Percentiles rank a stretch among this genome's conserved stretches.
phyloP scores from a whole-genome alignment of 1,139 yeast species.

The Zygoascus sp. region DNA sequence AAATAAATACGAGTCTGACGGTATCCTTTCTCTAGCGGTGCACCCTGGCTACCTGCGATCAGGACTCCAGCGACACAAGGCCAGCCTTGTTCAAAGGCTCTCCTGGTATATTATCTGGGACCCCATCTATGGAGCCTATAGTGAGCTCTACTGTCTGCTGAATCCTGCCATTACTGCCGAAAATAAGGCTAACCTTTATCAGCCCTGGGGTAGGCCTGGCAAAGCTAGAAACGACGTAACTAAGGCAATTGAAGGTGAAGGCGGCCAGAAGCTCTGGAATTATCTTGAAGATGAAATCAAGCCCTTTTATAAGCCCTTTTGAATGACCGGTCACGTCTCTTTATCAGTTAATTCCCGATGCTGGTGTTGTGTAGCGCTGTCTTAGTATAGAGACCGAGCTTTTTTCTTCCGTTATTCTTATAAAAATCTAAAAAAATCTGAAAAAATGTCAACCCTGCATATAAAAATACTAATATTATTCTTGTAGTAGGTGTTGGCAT shows the following conservation, averaged over 20 bases:
- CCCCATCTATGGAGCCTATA: slow-evolving; percentile 39
- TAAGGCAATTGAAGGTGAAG: slow-evolving; percentile 30
- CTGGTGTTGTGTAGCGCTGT: no score
- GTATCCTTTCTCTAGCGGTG: slow-evolving; percentile 29
- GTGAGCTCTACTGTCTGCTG: slow-evolving; percentile 41
- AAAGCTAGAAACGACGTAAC: slow-evolving; percentile 24
- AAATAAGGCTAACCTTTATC: slow-evolving; percentile 35
- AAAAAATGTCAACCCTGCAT: no score
- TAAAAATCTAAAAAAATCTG: no score
- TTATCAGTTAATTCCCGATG: no score
- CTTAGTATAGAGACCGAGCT: no score
- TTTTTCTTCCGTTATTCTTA: no score
- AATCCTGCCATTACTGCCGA: slow-evolving; percentile 36
- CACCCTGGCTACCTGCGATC: slow-evolving; percentile 48
- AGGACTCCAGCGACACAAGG: slow-evolving; percentile 39
- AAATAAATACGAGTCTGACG: slow-evolving; percentile 33
- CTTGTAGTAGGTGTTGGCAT: no score
- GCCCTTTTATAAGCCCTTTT: slow-evolving; percentile 4
- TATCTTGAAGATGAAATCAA: slow-evolving; percentile 30
- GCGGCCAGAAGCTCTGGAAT: slow-evolving; percentile 33
- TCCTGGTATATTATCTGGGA: slow-evolving; percentile 10
- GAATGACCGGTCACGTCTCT: not conserved
- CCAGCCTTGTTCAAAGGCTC: slow-evolving; percentile 5
- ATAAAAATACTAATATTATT: no score
- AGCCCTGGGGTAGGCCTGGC: slow-evolving; percentile 28